These are phyloP conservation scores for Morella rubra DNA, from an alignment of 306 rosid species.

Conservation along the genomic window DNA sequence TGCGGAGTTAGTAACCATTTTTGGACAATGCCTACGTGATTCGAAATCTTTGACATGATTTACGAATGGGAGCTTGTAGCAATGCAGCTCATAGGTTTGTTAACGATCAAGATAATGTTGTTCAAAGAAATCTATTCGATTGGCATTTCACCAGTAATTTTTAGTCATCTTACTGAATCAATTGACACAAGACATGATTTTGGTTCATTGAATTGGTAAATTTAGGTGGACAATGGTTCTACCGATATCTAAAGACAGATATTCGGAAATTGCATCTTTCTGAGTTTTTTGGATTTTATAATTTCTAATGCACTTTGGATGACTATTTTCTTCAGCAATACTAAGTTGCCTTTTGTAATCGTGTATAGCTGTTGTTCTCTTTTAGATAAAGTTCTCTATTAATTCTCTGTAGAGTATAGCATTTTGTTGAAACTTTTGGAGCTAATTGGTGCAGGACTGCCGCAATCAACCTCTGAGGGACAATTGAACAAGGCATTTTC, in stretches of 20 bases:
- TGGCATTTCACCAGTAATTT: not conserved
- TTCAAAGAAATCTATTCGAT: not conserved
- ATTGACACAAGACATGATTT: no score
- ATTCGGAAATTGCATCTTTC: not conserved
- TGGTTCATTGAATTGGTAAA: no score
- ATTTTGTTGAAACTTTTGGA: conserved; percentile 31
- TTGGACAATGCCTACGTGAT: not conserved
- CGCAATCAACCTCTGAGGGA: conserved; percentile 45
- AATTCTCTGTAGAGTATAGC: conserved; percentile 19
- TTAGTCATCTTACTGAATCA: not conserved
- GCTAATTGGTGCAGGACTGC: conserved; percentile 45
- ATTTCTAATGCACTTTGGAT: not conserved
- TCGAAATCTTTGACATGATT: not conserved
- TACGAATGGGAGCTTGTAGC: not conserved
- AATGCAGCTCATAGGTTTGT: not conserved
- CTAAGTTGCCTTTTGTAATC: not conserved
- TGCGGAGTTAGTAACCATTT: not conserved
- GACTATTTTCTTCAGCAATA: not conserved
- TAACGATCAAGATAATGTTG: no score
- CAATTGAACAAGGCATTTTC: conserved; percentile 40
- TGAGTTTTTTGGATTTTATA: not conserved
- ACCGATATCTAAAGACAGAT: no score
- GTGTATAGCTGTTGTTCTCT: not conserved
- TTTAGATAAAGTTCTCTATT: conserved; percentile 7
- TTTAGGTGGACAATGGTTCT: no score